These are phyloP conservation scores for Trichoderma guizhouense DNA, from an alignment of 2,329 filamentous ascomycete species.

Conservation along the genomic window DNA sequence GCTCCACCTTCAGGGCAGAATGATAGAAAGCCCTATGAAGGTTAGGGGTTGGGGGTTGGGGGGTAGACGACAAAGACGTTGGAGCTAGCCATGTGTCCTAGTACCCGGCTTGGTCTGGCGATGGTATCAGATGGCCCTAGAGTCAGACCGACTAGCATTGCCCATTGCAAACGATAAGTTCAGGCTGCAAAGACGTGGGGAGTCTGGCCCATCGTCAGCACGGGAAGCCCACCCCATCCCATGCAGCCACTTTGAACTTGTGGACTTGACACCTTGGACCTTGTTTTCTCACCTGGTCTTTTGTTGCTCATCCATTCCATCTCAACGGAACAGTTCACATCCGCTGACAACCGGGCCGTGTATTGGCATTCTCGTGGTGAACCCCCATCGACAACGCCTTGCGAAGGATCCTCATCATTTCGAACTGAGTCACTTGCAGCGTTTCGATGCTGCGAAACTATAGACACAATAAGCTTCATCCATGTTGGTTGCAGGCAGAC, in stretches of 20 bases:
- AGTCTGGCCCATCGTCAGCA: constrained; percentile 9
- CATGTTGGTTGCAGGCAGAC: constrained; percentile 7
- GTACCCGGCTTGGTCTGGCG: not conserved
- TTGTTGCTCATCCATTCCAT: not conserved
- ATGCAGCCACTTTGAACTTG: not conserved
- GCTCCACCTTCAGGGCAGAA: not conserved
- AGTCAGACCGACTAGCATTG: not conserved
- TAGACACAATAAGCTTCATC: constrained; percentile 15
- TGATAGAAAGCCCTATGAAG: not conserved
- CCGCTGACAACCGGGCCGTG: constrained; percentile 4
- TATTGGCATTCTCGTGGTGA: not conserved
- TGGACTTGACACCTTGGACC: not conserved
- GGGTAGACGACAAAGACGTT: not conserved
- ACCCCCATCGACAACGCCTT: constrained; percentile 4
- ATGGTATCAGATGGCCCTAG: not conserved
- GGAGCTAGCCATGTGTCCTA: not conserved
- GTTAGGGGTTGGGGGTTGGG: not conserved
- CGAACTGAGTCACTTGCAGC: not conserved
- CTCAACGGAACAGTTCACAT: not conserved
- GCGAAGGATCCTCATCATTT: constrained; percentile 4
- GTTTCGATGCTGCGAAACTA: not conserved
- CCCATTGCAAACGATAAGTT: not conserved
- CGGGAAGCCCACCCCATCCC: not conserved
- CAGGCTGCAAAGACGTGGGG: not conserved
- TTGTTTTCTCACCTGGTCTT: not conserved